phyloP scores from a whole-genome alignment of 2,329 filamentous ascomycete genomes.

The Cercospora sojina region DNA sequence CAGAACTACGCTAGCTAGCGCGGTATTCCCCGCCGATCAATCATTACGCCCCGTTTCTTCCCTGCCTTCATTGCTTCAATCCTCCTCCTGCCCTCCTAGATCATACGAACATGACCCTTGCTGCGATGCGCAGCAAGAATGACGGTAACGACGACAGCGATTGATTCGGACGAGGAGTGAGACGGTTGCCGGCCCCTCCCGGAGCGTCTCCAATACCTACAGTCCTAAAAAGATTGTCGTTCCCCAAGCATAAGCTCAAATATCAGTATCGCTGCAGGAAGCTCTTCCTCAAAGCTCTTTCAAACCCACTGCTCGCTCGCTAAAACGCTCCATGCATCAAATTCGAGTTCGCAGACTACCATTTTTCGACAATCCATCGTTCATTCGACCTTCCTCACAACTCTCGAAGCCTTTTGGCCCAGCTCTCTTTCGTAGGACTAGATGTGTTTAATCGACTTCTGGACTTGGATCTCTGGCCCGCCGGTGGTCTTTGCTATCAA shows the following conservation, averaged over 20 bases:
- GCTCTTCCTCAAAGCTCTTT: not conserved
- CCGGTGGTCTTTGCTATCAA: not conserved
- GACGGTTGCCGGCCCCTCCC: not conserved
- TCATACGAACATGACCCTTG: not conserved
- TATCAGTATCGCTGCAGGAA: not conserved
- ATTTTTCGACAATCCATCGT: not conserved
- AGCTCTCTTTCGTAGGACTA: not conserved
- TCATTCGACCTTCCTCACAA: not conserved
- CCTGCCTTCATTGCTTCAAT: not conserved
- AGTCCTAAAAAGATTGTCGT: not conserved
- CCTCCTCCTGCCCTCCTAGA: not conserved
- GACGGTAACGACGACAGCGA: not conserved
- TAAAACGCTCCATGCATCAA: not conserved
- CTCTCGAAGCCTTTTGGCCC: not conserved
- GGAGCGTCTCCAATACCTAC: not conserved
- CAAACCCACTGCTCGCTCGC: not conserved
- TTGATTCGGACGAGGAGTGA: not conserved
- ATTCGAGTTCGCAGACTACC: not conserved
- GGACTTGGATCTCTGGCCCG: not conserved
- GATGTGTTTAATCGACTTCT: not conserved
- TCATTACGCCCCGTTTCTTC: not conserved
- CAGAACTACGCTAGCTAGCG: not conserved
- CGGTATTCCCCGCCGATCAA: not conserved
- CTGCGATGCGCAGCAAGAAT: not conserved
- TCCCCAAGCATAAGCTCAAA: not conserved